Evolutionary conservation across 208 protist genomes (phyloP).

Genomic region (Leishmania guyanensis): DNA sequence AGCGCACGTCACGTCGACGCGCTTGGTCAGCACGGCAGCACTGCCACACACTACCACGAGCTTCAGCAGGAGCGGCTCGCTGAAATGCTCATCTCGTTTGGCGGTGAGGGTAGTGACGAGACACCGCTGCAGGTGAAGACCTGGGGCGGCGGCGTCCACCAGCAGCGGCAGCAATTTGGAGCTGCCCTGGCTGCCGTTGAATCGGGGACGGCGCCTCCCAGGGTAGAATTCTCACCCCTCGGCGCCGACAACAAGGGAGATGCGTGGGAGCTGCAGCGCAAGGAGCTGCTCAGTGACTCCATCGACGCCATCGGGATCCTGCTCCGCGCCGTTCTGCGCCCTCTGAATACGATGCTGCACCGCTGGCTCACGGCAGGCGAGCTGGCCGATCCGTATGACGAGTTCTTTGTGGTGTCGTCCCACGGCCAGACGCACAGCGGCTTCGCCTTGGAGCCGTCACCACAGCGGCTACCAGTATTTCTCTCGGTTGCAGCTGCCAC

Average conservation of each 20-base stretch:
- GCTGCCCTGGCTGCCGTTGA: background rate
- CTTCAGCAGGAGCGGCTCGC: constrained; percentile 19
- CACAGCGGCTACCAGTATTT: constrained; percentile 74
- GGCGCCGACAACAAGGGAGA: background rate
- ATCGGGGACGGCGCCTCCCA: background rate
- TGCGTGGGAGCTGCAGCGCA: constrained; percentile 18
- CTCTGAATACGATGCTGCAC: constrained; percentile 65
- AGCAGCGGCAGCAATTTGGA: background rate
- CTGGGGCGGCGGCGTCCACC: background rate
- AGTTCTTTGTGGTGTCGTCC: constrained; percentile 87
- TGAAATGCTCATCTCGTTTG: background rate
- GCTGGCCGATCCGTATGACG: constrained; percentile 69
- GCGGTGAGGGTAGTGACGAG: background rate
- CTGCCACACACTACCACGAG: constrained; percentile 14
- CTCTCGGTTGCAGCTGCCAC: constrained; percentile 54
- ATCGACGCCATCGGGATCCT: constrained; percentile 65
- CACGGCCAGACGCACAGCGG: constrained; percentile 59
- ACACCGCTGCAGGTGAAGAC: background rate
- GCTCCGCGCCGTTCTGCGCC: constrained; percentile 50
- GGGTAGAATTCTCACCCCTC: background rate
- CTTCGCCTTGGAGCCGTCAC: constrained; percentile 62
- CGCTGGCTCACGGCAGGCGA: constrained; percentile 67
- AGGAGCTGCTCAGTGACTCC: constrained; percentile 24
- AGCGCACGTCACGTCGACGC: constrained; percentile 35
- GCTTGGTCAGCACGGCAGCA: constrained; percentile 29